Percentiles rank a stretch among this genome's conserved stretches.
Conservation (phyloP, 768 basidiomycete genomes). For the Cubamyces lactineus region DNA sequence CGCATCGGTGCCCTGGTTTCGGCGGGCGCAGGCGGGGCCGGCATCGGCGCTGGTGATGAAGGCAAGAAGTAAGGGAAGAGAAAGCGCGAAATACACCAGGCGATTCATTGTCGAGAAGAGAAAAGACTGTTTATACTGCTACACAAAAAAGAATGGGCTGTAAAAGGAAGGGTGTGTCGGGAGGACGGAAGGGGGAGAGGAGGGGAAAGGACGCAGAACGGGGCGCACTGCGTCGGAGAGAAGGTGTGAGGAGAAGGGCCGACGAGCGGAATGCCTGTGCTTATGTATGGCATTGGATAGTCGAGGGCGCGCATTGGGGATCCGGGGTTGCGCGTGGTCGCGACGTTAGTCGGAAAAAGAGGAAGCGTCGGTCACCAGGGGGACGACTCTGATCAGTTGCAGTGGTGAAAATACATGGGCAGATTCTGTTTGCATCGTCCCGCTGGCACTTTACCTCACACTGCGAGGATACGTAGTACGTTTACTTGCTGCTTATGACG, state of each 20-base stretch:
- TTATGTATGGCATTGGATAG: constrained; percentile 11
- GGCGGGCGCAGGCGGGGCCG: constrained; percentile 32
- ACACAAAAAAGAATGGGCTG: constrained; percentile 30
- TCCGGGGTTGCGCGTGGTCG: constrained; percentile 12
- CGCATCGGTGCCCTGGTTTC: constrained; percentile 26
- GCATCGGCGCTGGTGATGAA: constrained; percentile 29
- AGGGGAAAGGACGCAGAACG: constrained; percentile 15
- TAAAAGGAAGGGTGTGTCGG: constrained; percentile 18
- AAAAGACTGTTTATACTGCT: constrained; percentile 3
- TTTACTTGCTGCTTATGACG: not conserved
- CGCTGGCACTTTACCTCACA: constrained; percentile 18
- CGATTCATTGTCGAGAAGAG: constrained; percentile 28
- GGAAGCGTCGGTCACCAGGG: constrained; percentile 27
- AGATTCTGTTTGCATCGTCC: constrained; percentile 14
- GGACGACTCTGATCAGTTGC: constrained; percentile 13
- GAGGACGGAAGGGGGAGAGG: constrained; percentile 13
- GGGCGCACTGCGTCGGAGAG: constrained; percentile 25
- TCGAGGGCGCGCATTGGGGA: constrained; percentile 9
- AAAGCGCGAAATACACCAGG: constrained; percentile 30
- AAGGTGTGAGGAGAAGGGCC: constrained; percentile 11
- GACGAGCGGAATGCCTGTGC: not conserved
- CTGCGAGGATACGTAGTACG: not conserved
- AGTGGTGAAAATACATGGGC: constrained; percentile 14
- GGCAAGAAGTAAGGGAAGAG: constrained; percentile 29
- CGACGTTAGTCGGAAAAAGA: constrained; percentile 3